These are phyloP conservation scores for Pythium scleroteichum DNA, from an alignment of 352 stramenopile species.

Conservation along the genomic window DNA sequence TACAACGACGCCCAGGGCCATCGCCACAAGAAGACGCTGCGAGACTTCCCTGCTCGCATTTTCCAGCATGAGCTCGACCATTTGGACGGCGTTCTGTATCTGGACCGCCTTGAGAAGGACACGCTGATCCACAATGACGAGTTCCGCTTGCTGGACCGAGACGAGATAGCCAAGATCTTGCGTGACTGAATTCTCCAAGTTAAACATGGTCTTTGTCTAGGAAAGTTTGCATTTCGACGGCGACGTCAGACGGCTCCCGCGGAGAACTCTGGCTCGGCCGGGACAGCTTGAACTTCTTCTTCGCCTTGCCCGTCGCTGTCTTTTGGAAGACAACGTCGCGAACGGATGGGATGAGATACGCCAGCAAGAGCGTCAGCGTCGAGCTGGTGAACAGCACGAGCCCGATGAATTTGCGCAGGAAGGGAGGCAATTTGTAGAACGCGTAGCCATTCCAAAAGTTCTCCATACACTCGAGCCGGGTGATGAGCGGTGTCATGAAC, in stretches of 20 bases:
- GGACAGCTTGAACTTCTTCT: slow-evolving; percentile 14
- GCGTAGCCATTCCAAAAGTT: slow-evolving; percentile 77
- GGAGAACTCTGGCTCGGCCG: neutral
- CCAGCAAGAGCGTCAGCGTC: slow-evolving; percentile 28
- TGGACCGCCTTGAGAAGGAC: slow-evolving; percentile 66
- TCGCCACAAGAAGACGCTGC: slow-evolving; percentile 54
- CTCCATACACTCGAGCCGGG: slow-evolving; percentile 79
- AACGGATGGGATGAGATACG: slow-evolving; percentile 9
- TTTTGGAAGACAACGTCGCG: slow-evolving; percentile 10
- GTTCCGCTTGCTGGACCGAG: slow-evolving; percentile 64
- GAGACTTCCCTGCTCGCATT: slow-evolving; percentile 76
- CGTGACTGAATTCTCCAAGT: slow-evolving; percentile 24
- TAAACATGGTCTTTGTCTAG: slow-evolving; percentile 29
- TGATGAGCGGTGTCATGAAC: slow-evolving; percentile 74
- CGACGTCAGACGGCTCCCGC: slow-evolving; percentile 1
- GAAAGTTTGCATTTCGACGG: slow-evolving; percentile 18
- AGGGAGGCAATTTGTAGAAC: slow-evolving; percentile 56
- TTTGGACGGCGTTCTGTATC: slow-evolving; percentile 73
- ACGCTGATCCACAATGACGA: slow-evolving; percentile 86
- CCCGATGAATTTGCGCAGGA: slow-evolving; percentile 25
- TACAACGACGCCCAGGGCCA: slow-evolving; percentile 58
- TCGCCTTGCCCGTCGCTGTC: no score
- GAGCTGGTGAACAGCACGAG: slow-evolving; percentile 31
- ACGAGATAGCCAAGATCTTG: slow-evolving; percentile 65
- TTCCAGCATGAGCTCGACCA: slow-evolving; percentile 88